Evolutionary conservation across 139 green algal species (phyloP).

Genomic region (Closterium sp.): DNA sequence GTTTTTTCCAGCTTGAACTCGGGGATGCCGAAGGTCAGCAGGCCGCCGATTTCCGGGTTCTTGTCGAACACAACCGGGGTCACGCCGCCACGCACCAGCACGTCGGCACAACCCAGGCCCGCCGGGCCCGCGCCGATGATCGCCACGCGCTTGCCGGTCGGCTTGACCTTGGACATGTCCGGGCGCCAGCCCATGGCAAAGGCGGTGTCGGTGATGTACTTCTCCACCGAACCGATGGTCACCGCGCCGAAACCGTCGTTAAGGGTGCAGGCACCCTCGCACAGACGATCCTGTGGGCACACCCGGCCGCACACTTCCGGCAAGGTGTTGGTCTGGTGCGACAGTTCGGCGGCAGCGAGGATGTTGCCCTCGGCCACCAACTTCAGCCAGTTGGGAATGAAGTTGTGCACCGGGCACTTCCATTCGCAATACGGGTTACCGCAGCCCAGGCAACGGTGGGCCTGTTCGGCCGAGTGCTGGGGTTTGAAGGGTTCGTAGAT

Average conservation of each 20-base stretch:
- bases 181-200: constrained; percentile 89
- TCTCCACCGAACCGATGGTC: constrained; percentile 93
- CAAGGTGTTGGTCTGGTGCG: constrained; percentile 97
- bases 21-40: constrained; percentile 96
- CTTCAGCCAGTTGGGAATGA: constrained; percentile 95
- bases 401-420: constrained; percentile 88
- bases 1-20: constrained; percentile 98
- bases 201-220: constrained; percentile 87
- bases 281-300: constrained; percentile 87
- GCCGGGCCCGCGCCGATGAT: constrained; percentile 84
- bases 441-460: constrained; percentile 91
- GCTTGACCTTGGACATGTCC: constrained; percentile 70
- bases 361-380: constrained; percentile 85
- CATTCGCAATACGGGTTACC: constrained; percentile 90
- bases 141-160: constrained; percentile 72
- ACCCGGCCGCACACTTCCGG: constrained; percentile 90
- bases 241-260: constrained; percentile 95
- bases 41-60: constrained; percentile 79
- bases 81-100: constrained; percentile 87
- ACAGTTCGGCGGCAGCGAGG: constrained; percentile 79
- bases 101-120: constrained; percentile 86
- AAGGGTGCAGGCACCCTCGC: constrained; percentile 88
- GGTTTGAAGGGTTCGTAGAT: no score
- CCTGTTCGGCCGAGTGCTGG: no score
- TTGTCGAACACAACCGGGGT: constrained; percentile 86